Conservation (phyloP, 2,329 filamentous ascomycete genomes). For the Thielaviopsis populi region DNA sequence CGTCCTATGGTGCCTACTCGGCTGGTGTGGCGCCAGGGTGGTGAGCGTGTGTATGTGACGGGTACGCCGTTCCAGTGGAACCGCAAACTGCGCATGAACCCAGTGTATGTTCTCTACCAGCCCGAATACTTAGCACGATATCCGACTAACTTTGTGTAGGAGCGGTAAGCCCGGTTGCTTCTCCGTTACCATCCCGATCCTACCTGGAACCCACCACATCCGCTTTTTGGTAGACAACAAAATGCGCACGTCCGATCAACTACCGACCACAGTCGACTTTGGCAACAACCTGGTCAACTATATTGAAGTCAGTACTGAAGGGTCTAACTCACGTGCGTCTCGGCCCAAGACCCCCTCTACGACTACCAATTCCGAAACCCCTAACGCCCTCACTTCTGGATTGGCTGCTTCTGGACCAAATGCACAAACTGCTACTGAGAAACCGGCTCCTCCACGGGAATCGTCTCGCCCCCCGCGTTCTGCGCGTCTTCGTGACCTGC, state of each 20-base stretch:
- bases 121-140: background rate
- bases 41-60: constrained; percentile 88
- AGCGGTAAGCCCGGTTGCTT: constrained; percentile 48
- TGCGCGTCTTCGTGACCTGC: constrained; percentile 40
- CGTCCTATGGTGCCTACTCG: constrained; percentile 67
- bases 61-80: constrained; percentile 97
- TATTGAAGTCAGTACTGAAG: constrained; percentile 60
- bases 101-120: constrained; percentile 49
- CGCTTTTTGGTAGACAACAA: constrained; percentile 91
- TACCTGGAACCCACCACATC: constrained; percentile 88
- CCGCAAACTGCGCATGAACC: constrained; percentile 75
- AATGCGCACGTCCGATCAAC: constrained; percentile 73
- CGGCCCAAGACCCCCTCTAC: constrained; percentile 12
- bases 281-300: constrained; percentile 98
- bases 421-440: constrained; percentile 18
- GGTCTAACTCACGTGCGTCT: constrained; percentile 39
- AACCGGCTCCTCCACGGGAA: constrained; percentile 28
- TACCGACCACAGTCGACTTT: constrained; percentile 93
- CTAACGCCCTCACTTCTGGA: constrained; percentile 19
- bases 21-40: constrained; percentile 71
- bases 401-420: constrained; percentile 18
- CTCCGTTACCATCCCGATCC: constrained; percentile 64
- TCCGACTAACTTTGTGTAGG: constrained; percentile 23
- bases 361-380: constrained; percentile 20
- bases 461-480: constrained; percentile 23